phyloP scores from a whole-genome alignment of 225 moss, liverwort and hornwort species.

The Bryum argenteum region DNA sequence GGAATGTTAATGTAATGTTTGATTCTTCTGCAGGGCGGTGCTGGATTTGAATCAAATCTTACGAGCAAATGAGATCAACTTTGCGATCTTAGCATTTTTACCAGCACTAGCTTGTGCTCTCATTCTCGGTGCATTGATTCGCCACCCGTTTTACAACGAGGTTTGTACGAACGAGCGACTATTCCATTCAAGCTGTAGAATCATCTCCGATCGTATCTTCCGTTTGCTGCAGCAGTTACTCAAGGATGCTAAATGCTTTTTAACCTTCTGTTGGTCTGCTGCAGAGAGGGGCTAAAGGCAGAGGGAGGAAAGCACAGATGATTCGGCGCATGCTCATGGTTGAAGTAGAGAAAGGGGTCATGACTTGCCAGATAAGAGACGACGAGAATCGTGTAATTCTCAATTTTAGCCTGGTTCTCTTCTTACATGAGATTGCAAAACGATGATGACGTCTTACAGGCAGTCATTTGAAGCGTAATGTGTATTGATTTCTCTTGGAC shows the following conservation, averaged over 20 bases:
- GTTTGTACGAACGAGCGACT: conserved; percentile 32
- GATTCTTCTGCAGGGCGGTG: conserved; percentile 65
- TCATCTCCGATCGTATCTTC: neutral
- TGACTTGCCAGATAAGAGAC: conserved; percentile 79
- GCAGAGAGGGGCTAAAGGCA: conserved; percentile 67
- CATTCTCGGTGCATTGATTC: conserved; percentile 53
- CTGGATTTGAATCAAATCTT: conserved; percentile 94
- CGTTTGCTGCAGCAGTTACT: conserved; percentile 6
- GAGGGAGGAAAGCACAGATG: conserved; percentile 82
- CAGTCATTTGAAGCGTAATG: conserved; percentile 1
- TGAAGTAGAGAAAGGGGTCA: conserved; percentile 89
- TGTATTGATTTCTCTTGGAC: conserved; percentile 18
- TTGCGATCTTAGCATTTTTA: conserved; percentile 87
- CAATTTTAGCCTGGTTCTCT: conserved; percentile 16
- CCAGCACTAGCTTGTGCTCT: conserved; percentile 68
- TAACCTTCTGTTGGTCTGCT: conserved; percentile 30
- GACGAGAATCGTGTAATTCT: conserved; percentile 76
- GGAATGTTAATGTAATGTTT: conserved; percentile 14
- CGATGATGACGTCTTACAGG: conserved; percentile 4
- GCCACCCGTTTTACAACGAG: conserved; percentile 44
- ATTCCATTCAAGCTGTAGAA: conserved; percentile 5
- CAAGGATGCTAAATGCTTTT: conserved; percentile 14
- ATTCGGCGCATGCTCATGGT: conserved; percentile 93
- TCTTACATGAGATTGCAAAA: neutral
- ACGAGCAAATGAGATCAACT: conserved; percentile 98